Base-by-base conservation (phyloP, 371 early-diverging fungal species). In the Rhizopus delemar region DNA sequence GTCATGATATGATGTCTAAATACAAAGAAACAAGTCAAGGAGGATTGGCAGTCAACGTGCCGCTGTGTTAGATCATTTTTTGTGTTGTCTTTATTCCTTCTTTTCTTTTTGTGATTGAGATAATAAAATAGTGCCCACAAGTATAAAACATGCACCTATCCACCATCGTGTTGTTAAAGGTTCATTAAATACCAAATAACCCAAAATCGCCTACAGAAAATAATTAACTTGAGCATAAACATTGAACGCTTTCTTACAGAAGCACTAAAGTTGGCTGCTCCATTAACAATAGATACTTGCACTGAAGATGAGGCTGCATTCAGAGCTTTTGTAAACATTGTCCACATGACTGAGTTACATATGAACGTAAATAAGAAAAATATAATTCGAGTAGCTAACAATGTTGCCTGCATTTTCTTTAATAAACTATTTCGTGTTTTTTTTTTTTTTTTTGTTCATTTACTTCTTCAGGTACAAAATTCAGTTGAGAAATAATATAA, bases 21-120 rank as follows among this genome's bases (percentile, higher is more conserved):
- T 97, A 97, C 82, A 95, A 95, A 76, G 97, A 97, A 72, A 97
- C 97, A 0, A 91, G 91, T 16, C 91, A 90, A 67, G 96, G 95
- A 50, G 96, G 96, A 45, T 82, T 96, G 51, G 93, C 93, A 35
- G 93, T 94, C 52, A 92, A 92, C 70, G 92, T 93, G 3, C 91
- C 93, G 16, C 65, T 92, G 6, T 94, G 94, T 71, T 94, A 86
- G 71, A 46, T 58, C 13, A 11, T n/a, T 43, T 43, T 43, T 43
- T 43, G 7, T 43, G 5, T 43, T 43, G 5, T 43, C 15, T 43
- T 43, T 8, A 49, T 7, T 32, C 38, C 8, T 8, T 39, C 38
- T 55, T 55, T 33, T 43, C 15, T 39, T 65, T 69, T 65, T 75
- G 72, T 13, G 71, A 57, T 36, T 70, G 66, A 22, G 76, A 76